Base-by-base conservation (phyloP, 2,329 filamentous ascomycete species). In the Aspergillus sp. region DNA sequence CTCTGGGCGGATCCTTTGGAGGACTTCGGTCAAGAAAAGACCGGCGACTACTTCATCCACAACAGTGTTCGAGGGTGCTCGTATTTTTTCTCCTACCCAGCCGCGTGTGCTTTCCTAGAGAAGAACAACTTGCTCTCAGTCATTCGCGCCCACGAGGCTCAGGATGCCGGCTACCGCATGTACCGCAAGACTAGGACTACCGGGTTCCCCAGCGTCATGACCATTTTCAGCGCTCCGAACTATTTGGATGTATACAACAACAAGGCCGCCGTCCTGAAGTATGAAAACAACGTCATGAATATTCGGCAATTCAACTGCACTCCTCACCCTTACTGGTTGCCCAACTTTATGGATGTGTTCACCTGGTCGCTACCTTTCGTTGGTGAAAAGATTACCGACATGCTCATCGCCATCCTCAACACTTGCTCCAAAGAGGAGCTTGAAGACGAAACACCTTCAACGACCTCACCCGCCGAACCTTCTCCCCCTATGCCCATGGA, bases 211-310 rank as follows among this genome's bases (percentile, higher is more conserved):
- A 97, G 93, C 79, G 95, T 99, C 63, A 99, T 99, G 95, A 99
- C 95, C 66, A 99, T 99, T 70, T 99, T 99, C 83, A 98, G 93
- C 45, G 95, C 95, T 1, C 95, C 95, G 39, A 99, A 99, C 78
- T 99, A 99, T 74, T 86, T 99, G 63, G 95, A 99, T 71, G 93
- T 99, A 39, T 99, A 99, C 80, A 99, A 99, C 86, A 99, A 99
- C 84, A 99, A 99, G 82, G 95, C 95, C 2, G 95, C 95, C 0
- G 95, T 99, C 41, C 82, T 99, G 69, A 99, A 99, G 80, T 99
- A 99, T 75, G 95, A 99, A 80, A 99, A 99, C 79, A 99, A 99
- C 72, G 95, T 99, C 61, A 99, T 99, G 95, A 99, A 99, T 82
- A 99, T 99, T 73, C 87, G 95, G 59, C 95, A 99, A 77, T 99